These are phyloP conservation scores for Staphylotrichum tortipilum DNA, from an alignment of 495 filamentous ascomycete genomes.

Conservation along the genomic window DNA sequence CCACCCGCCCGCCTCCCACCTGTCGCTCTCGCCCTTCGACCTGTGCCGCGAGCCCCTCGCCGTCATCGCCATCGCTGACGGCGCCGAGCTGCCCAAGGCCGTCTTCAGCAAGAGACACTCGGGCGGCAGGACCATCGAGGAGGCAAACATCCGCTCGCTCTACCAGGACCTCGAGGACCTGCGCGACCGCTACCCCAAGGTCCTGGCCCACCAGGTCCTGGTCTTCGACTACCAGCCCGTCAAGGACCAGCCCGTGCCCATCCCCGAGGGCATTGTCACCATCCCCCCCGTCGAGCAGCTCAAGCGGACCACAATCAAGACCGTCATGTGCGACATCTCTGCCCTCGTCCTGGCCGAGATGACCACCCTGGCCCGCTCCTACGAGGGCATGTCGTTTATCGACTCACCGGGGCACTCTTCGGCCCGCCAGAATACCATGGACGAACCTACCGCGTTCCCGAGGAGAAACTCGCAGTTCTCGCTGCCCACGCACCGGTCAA, in stretches of 20 bases:
- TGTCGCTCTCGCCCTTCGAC: slow-evolving; percentile 76
- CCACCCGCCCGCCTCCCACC: slow-evolving; percentile 64
- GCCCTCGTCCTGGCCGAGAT: slow-evolving; percentile 77
- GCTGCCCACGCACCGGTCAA: slow-evolving; percentile 35
- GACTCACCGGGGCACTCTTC: slow-evolving; percentile 58
- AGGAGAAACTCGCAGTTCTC: slow-evolving; percentile 50
- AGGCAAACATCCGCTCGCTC: slow-evolving; percentile 44
- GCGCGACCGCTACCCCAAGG: slow-evolving; percentile 61
- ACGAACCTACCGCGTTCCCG: slow-evolving; percentile 26
- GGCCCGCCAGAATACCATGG: slow-evolving; percentile 30
- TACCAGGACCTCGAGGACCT: slow-evolving; percentile 61
- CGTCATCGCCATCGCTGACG: slow-evolving; percentile 72
- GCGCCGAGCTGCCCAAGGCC: slow-evolving; percentile 45
- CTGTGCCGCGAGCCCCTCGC: slow-evolving; percentile 71
- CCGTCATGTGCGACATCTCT: slow-evolving; percentile 86
- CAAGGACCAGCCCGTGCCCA: slow-evolving; percentile 32
- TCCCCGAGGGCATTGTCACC: slow-evolving; percentile 56
- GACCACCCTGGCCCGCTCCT: slow-evolving; percentile 73
- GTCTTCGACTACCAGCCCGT: slow-evolving; percentile 61
- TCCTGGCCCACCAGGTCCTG: slow-evolving; percentile 67
- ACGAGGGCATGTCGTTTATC: slow-evolving; percentile 70
- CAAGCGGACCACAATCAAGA: slow-evolving; percentile 86
- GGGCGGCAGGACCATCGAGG: slow-evolving; percentile 36
- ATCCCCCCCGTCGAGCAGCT: slow-evolving; percentile 65
- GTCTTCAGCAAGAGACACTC: slow-evolving; percentile 40